Percentiles rank a stretch among this genome's conserved stretches.
phyloP scores from a whole-genome alignment of 345 rosid genomes.

The Melaleuca quinquenervia region DNA sequence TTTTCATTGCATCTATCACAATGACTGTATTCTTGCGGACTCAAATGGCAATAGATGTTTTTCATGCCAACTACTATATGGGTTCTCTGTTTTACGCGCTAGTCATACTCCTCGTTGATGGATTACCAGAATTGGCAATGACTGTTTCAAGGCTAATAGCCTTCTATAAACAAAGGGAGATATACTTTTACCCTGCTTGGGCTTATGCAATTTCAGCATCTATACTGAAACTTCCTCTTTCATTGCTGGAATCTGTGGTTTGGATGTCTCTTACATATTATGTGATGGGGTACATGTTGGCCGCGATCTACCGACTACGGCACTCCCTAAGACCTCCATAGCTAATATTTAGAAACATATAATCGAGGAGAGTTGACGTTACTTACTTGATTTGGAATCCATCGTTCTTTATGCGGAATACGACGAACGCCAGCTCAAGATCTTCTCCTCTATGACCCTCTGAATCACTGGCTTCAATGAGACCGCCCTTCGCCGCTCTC shows the following conservation, averaged over 20 bases:
- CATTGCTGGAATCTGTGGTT: conserved; percentile 33
- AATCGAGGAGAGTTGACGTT: too few relatives aligned
- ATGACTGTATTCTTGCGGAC: conserved; percentile 42
- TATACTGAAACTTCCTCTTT: conserved; percentile 35
- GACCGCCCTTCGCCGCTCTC: too few relatives aligned
- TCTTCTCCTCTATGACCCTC: too few relatives aligned
- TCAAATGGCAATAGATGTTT: conserved; percentile 22
- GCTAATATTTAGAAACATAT: too few relatives aligned
- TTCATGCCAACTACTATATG: conserved; percentile 37
- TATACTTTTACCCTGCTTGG: conserved; percentile 58
- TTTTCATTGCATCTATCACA: conserved; percentile 25
- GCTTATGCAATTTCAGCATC: conserved; percentile 52
- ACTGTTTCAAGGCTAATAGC: conserved; percentile 36
- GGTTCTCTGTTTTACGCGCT: conserved; percentile 38
- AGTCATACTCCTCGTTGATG: conserved; percentile 30
- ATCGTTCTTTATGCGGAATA: too few relatives aligned
- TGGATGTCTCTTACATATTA: conserved; percentile 68
- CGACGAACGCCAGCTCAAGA: too few relatives aligned
- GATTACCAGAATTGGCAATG: conserved; percentile 37
- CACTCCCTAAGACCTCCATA: too few relatives aligned
- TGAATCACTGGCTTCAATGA: too few relatives aligned
- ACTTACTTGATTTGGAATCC: too few relatives aligned
- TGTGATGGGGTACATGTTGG: conserved; percentile 55
- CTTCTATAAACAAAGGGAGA: conserved; percentile 51
- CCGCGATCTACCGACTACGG: too few relatives aligned